A percentile compares a stretch with the other conserved stretches of the same genome.
These are phyloP conservation scores for Cercospora beticola DNA, from an alignment of 2,329 filamentous ascomycete species.

Conservation along the genomic window DNA sequence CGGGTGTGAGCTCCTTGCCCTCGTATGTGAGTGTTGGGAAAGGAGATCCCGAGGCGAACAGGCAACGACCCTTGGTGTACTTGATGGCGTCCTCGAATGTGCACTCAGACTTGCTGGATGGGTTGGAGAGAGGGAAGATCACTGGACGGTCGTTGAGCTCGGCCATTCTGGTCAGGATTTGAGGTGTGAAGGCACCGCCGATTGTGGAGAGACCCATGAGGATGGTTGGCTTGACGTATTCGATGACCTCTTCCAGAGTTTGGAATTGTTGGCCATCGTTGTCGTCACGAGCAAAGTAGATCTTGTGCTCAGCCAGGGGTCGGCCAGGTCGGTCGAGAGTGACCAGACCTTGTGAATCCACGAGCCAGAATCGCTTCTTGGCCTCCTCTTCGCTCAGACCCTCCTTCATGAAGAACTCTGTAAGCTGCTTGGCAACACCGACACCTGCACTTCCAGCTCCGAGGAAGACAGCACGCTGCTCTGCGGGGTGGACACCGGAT, in stretches of 20 bases:
- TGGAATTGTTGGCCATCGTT: conserved; percentile 67
- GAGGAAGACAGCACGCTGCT: conserved; percentile 94
- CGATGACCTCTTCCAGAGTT: conserved; percentile 84
- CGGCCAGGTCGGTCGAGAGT: conserved; percentile 90
- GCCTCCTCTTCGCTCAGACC: conserved; percentile 86
- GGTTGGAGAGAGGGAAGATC: conserved; percentile 91
- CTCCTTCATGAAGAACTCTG: conserved; percentile 92
- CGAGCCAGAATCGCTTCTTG: conserved; percentile 90
- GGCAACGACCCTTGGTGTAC: conserved; percentile 76
- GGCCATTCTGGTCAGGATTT: conserved; percentile 66
- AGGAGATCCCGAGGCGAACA: conserved; percentile 94
- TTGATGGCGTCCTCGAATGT: conserved; percentile 91
- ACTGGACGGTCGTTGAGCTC: conserved; percentile 67
- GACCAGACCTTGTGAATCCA: conserved; percentile 87
- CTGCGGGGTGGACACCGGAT: conserved; percentile 78
- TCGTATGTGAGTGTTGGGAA: conserved; percentile 65
- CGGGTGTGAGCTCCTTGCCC: conserved; percentile 50
- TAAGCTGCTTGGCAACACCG: conserved; percentile 95
- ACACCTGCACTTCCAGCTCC: conserved; percentile 94
- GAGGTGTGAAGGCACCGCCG: conserved; percentile 88
- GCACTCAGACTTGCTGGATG: conserved; percentile 94
- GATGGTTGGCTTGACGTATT: conserved; percentile 91
- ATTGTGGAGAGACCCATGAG: conserved; percentile 93
- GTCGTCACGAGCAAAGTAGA: conserved; percentile 66
- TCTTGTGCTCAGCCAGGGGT: conserved; percentile 74